Base-by-base conservation (phyloP, 2,329 filamentous ascomycete species). In the Torrubiella hemipterigena region DNA sequence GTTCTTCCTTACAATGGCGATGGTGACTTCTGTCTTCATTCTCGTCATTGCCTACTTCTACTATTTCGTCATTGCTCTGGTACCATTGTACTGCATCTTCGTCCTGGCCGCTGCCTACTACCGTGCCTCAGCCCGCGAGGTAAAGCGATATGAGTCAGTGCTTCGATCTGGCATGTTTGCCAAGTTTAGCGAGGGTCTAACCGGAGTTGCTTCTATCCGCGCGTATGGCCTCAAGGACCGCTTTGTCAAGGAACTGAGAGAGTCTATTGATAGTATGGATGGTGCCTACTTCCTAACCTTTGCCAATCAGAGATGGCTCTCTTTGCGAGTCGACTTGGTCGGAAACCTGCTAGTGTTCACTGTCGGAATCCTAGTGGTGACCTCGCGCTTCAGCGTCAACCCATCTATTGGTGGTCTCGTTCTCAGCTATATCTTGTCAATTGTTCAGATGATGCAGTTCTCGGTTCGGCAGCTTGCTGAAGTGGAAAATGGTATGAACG, bases 401-500 rank as follows among this genome's bases (percentile, higher is more conserved):
- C 89, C 89, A 2, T 86, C 82, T 30, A 93, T 85, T 34, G 79
- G 75, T 27, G 91, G 91, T 14, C 63, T 96, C 23, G 86, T 96
- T 0, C 67, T 98, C 15, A 91, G 82, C 28, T 96, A 96, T 55
- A 93, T 96, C 48, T 68, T 98, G 13, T 73, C 80, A 11, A 93
- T 95, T 47, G 86, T 93, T 13, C 84, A 93, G 54, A 86, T 95
- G 81, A 79, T 96, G 41, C 89, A 95, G 50, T 95, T 95, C 55
- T 89, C 85, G 1, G 84, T 96, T 13, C 75, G 91, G 13, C 89
- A 96, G 56, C 67, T 95, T 7, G 89, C 89, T 17, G 89, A 95
- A 54, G 85, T 96, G 7, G 89, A 96, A 55, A 96, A 95, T 57
- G 85, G 87, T 49, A 96, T 96, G 89, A 96, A 95, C 52, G 79